Evolutionary conservation across 2,329 filamentous ascomycete genomes (phyloP), one percentile per base, ranked within the genome.

Genomic region (Aspergillus japonicus): DNA sequence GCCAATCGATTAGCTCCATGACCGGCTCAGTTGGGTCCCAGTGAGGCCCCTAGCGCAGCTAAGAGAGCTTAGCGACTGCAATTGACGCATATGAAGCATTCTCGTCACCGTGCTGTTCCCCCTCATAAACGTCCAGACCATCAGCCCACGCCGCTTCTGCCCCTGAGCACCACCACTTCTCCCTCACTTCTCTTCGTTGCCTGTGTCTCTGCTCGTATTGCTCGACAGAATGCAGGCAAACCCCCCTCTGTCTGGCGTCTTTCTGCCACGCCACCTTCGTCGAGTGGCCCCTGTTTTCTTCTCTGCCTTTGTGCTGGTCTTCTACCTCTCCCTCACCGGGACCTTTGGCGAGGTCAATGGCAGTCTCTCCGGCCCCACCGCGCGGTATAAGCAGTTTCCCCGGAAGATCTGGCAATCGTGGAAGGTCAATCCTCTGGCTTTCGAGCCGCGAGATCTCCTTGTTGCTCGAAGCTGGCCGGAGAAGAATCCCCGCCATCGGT

Each of bases 391-490:
- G 26, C 8, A n/a, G 14, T 91, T 87, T 66, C 89, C 82, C 5
- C 81, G 81, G 57, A 91, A 91, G 74, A 89, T 91, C 65, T 91
- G 88, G 89, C 89, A 91, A 73, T 88, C 86, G 0, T 91, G 89
- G 89, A 91, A 90, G 72, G 83, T 88, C 29, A 83, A 88, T 62
- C 86, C 88, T 2, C 77, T 90, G 35, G 79, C 80, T 2, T 90
- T 90, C 68, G 88, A 89, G 63, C 81, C 86, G 67, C 81, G 85
- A 55, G 87, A 91, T 67, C 77, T 83, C 33, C 75, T 80, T 24
- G 80, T 80, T 0, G 88, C 88, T 10, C 82, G 82, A 64, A 87
- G 87, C 1, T 91, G 89, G 88, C 80, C 84, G 0, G 73, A 77
- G 23, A 88, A 86, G 74, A 91, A 91, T 66, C 88, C 87, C 0